Conservation (phyloP, 495 filamentous ascomycete species). For the Margaritispora aquatica region DNA sequence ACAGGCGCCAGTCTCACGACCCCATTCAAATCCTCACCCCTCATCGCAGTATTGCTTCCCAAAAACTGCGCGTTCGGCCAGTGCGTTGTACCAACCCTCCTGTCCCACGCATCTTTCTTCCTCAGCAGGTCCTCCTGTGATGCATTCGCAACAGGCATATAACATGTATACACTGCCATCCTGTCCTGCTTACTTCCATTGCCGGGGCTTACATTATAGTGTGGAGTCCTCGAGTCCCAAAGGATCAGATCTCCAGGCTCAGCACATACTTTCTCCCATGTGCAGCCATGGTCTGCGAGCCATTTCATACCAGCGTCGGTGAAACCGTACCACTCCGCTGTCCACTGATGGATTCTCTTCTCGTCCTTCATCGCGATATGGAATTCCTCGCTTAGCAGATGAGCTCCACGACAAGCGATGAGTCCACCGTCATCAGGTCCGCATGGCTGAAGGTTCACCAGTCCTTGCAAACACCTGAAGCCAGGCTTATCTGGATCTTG, state of each 20-base stretch:
- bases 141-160: slow-evolving; percentile 31
- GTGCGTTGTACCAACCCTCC: slow-evolving; percentile 29
- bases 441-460: slow-evolving; percentile 37
- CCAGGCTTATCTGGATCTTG: slow-evolving; percentile 36
- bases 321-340: slow-evolving; percentile 35
- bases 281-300: slow-evolving; percentile 29
- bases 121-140: slow-evolving; percentile 29
- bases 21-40: neutral
- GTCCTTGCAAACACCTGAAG: slow-evolving; percentile 42
- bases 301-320: slow-evolving; percentile 34
- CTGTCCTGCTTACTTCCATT: slow-evolving; percentile 14
- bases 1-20: neutral
- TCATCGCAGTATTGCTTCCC: neutral
- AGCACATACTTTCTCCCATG: slow-evolving; percentile 34
- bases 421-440: slow-evolving; percentile 39
- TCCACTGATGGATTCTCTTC: slow-evolving; percentile 30
- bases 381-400: slow-evolving; percentile 31
- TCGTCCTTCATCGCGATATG: slow-evolving; percentile 31
- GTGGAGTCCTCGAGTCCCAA: slow-evolving; percentile 36
- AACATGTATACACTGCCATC: slow-evolving; percentile 33
- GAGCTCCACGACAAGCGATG: slow-evolving; percentile 31
- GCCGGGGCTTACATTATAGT: slow-evolving; percentile 27
- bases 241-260: slow-evolving; percentile 38
- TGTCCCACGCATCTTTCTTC: slow-evolving; percentile 34
- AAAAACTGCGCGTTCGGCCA: slow-evolving; percentile 18